Evolutionary conservation across 129 eudicot genomes (phyloP), one percentile per base, ranked within the genome.

Genomic region (Flaveria brownii): DNA sequence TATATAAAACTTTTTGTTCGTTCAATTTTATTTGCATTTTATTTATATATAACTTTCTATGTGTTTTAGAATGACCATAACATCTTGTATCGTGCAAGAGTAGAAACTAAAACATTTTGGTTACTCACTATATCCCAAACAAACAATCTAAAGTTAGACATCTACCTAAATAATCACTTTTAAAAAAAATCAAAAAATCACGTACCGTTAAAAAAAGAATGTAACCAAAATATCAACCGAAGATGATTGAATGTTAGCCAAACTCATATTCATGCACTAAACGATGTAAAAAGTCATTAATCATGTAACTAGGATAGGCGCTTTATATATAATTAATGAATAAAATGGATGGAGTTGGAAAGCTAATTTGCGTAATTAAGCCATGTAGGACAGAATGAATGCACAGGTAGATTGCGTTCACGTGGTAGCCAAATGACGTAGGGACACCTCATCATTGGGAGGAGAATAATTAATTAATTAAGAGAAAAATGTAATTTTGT

Each of bases 391-490:
- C 11, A 50, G 28, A 72, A 17, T 49, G 49, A 33, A 49, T 9
- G 77, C 61, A 70, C 55, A 80, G 52, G 78, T 64, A 70, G 74
- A 76, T 71, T 52, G 55, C 9, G 41, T 76, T 82, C 85, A 77
- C 82, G 78, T 77, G 85, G 26, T 43, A 56, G 64, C 22, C 82
- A 69, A 73, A 71, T 63, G 82, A 45, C 78, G 82, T 77, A 64
- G 73, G 78, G 78, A 64, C 81, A 72, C 33, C 45, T 76, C 78
- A 76, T 63, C 63, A 82, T 82, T 71, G 36, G 55, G 17, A 3
- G 33, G 1, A 78, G 77, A 59, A 78, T 78, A 78, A 11, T 22
- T 42, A 46, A 59, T 70, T 78, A 78, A 11, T 22, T 42, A 46
- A 9, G n/a, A 47, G 15, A 2, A 20, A 23, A 13, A 25, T 72